These are phyloP conservation scores for Alternaria metachromatica DNA, from an alignment of 2,329 filamentous ascomycete genomes.

Conservation along the genomic window DNA sequence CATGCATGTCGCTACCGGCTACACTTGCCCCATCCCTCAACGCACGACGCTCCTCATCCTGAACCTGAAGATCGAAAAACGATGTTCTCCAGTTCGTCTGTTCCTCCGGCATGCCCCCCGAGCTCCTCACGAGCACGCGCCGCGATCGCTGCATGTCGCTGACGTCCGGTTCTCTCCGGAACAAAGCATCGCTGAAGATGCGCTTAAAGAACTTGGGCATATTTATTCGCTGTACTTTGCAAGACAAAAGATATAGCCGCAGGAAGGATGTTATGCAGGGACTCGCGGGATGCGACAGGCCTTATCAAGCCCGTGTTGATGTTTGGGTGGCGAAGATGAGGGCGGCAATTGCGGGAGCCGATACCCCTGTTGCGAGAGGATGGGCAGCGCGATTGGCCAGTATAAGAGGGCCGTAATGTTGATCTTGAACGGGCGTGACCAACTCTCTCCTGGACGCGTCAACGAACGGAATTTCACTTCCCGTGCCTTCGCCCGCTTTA, in stretches of 20 bases:
- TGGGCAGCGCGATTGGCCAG: neutral
- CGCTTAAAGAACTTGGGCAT: slow-evolving; percentile 32
- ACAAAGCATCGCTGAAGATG: slow-evolving; percentile 30
- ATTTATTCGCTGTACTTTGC: neutral
- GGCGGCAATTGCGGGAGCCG: slow-evolving; percentile 12
- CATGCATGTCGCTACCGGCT: slow-evolving; percentile 20
- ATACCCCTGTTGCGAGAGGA: neutral
- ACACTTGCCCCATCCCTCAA: slow-evolving; percentile 26
- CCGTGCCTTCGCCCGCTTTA: neutral
- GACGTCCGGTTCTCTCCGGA: slow-evolving; percentile 22
- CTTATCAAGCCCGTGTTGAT: slow-evolving; percentile 6
- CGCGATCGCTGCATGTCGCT: slow-evolving; percentile 28
- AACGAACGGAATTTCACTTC: neutral
- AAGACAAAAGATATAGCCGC: neutral
- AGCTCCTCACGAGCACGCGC: slow-evolving; percentile 25
- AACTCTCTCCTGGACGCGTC: slow-evolving; percentile 8
- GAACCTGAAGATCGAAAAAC: slow-evolving; percentile 17
- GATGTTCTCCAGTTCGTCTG: slow-evolving; percentile 15
- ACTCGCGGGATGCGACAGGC: neutral
- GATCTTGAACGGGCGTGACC: slow-evolving; percentile 3
- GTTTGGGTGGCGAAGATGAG: slow-evolving; percentile 7
- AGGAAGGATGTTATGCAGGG: slow-evolving; percentile 1
- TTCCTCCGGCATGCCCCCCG: slow-evolving; percentile 14
- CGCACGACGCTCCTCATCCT: slow-evolving; percentile 13
- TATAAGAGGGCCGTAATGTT: neutral